A percentile compares a stretch with the other conserved stretches of the same genome.
Conservation (phyloP, 2,329 filamentous ascomycete genomes). For the Fusarium algeriense region DNA sequence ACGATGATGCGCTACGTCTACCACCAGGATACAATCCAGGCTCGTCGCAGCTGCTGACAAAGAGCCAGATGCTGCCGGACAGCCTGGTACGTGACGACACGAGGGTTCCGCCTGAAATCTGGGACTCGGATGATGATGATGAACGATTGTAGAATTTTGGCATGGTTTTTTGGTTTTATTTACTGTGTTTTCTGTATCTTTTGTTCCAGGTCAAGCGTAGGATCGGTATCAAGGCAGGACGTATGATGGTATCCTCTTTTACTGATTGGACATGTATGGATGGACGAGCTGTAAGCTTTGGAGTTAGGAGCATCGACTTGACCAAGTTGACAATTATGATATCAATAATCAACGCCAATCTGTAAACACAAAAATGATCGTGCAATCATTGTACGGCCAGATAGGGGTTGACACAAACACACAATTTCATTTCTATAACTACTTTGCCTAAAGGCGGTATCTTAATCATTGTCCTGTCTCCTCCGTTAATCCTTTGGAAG, state of each 20-base stretch:
- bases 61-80: slow-evolving; percentile 66
- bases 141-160: slow-evolving; percentile 31
- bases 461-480: slow-evolving; percentile 27
- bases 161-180: neutral
- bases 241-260: neutral
- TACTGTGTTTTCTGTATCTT: neutral
- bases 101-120: slow-evolving; percentile 51
- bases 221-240: neutral
- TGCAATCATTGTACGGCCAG: neutral
- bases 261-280: slow-evolving; percentile 13
- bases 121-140: slow-evolving; percentile 53
- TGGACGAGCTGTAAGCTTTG: slow-evolving; percentile 16
- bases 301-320: slow-evolving; percentile 16
- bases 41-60: slow-evolving; percentile 63
- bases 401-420: slow-evolving; percentile 21
- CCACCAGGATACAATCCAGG: slow-evolving; percentile 25
- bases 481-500: slow-evolving; percentile 12
- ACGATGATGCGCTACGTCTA: slow-evolving; percentile 42
- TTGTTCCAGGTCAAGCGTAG: neutral
- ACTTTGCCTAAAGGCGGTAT: slow-evolving; percentile 40
- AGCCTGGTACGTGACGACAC: slow-evolving; percentile 56
- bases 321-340: neutral
- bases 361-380: neutral
- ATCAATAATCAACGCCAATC: neutral
- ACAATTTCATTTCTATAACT: slow-evolving; percentile 48